phyloP scores from a whole-genome alignment of 176 grass and related monocot species.

The Typha latifolia region DNA sequence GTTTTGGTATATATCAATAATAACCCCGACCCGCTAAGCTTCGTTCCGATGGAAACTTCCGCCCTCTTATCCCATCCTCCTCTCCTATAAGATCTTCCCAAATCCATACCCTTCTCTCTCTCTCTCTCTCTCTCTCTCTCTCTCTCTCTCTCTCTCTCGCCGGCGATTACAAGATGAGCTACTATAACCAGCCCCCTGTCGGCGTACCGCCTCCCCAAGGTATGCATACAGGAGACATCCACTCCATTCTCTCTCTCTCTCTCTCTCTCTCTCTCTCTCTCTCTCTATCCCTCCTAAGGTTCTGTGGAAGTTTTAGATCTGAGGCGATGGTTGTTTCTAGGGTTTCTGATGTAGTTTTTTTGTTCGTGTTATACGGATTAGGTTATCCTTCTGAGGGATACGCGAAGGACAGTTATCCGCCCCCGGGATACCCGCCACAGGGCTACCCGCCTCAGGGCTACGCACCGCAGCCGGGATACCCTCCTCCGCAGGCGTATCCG shows the following conservation, averaged over 20 bases:
- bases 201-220: constrained; percentile 47
- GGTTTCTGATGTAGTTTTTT: neutral
- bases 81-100: constrained; percentile 9
- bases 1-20: neutral
- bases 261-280: too few relatives aligned
- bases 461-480: constrained; percentile 22
- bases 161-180: constrained; percentile 22
- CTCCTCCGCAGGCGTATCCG: constrained; percentile 17
- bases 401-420: constrained; percentile 32
- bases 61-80: neutral
- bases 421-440: constrained; percentile 24
- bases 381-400: constrained; percentile 32
- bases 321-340: neutral
- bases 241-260: neutral
- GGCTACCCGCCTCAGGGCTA: constrained; percentile 34
- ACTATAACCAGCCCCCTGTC: constrained; percentile 35
- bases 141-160: neutral
- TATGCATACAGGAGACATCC: neutral
- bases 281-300: too few relatives aligned
- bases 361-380: constrained; percentile 9
- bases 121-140: neutral
- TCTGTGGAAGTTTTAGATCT: neutral
- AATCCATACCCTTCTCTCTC: neutral
- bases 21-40: neutral
- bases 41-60: neutral